Evolutionary conservation across 2,329 filamentous ascomycete species (phyloP), one percentile per base, ranked within the genome.

Genomic region (Lasiodiplodia citricola): DNA sequence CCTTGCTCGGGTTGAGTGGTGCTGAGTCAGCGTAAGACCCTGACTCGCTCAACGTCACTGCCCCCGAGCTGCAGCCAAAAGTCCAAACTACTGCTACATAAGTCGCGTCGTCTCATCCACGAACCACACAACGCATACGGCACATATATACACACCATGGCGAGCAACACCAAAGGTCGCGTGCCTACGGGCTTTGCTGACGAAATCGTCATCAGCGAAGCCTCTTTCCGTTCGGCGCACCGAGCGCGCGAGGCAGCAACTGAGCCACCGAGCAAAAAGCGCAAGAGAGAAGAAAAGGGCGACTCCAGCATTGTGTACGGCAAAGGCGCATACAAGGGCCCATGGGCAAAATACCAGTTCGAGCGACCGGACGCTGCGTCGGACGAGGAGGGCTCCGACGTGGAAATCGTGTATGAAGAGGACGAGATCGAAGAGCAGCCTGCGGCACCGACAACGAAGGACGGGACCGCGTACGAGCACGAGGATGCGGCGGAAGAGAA

Each of bases 131-230:
- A 35, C 31, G 31, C 31, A 35, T 10, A 35, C 31, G 8, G 10
- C 31, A 35, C 31, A 35, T 35, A 35, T 10, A 10, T 35, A 35
- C 44, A 52, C 60, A 50, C 60, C 60, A 64, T 63, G 62, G 21
- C 71, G 68, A 23, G 68, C 75, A 14, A 60, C 16, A 69, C 63
- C 21, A 70, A 70, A 47, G 83, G 83, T 68, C 80, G 79, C 69
- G 83, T 86, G 13, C 83, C 84, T 2, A 97, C 96, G 0, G 96
- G 96, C 13, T 91, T 88, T 74, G 96, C 96, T 2, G 88, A 96
- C 73, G 95, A 99, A 80, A 94, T 92, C 0, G 92, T 88, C 73
- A 89, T 99, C 72, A 97, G 93, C 79, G 96, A 98, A 76, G 89
- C 95, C 71, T 94, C 92, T 0, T 99, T 99, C 78, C 89, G 93